A percentile compares a stretch with the other conserved stretches of the same genome.
Evolutionary conservation across 1,284 basidiomycete genomes (phyloP).

Genomic region (Leccinum subrobustum): DNA sequence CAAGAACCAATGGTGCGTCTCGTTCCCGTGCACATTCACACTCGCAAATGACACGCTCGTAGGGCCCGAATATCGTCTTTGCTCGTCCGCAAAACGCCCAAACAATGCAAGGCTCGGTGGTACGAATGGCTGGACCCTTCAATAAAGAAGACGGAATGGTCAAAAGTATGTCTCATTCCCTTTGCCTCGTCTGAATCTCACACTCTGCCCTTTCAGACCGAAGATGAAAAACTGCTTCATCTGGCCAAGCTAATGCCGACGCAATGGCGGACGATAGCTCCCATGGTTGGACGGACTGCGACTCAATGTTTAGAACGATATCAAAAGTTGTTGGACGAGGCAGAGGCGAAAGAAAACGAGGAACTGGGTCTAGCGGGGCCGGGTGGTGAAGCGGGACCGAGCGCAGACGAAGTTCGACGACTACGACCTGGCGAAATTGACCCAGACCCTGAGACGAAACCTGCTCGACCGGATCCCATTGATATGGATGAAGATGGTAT

Average conservation of each 20-base stretch:
- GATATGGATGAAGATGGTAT: conserved; percentile 99
- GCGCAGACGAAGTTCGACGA: conserved; percentile 87
- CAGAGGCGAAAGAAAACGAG: conserved; percentile 92
- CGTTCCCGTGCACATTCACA: not conserved
- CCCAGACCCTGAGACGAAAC: conserved; percentile 98
- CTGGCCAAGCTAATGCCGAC: conserved; percentile 99
- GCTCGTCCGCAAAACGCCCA: conserved; percentile 97
- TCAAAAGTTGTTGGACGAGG: conserved; percentile 96
- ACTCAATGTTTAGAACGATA: conserved; percentile 98
- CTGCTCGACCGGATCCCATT: conserved; percentile 96
- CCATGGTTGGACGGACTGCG: conserved; percentile 98
- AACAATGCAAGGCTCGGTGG: conserved; percentile 99
- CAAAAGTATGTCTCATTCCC: conserved; percentile 59
- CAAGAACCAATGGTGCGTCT: conserved; percentile 86
- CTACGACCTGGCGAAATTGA: conserved; percentile 97
- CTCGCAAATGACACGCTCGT: conserved; percentile 7
- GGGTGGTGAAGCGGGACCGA: conserved; percentile 77
- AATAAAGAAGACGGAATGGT: conserved; percentile 99
- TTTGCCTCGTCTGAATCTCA: not conserved
- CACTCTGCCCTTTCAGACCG: conserved; percentile 52
- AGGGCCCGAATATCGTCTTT: conserved; percentile 99
- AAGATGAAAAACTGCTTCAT: conserved; percentile 98
- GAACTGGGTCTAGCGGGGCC: conserved; percentile 89
- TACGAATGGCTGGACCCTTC: conserved; percentile 99
- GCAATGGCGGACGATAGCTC: conserved; percentile 99